A percentile compares a stretch with the other conserved stretches of the same genome.
Conservation (phyloP, 345 rosid species). For the Salix viminalis region DNA sequence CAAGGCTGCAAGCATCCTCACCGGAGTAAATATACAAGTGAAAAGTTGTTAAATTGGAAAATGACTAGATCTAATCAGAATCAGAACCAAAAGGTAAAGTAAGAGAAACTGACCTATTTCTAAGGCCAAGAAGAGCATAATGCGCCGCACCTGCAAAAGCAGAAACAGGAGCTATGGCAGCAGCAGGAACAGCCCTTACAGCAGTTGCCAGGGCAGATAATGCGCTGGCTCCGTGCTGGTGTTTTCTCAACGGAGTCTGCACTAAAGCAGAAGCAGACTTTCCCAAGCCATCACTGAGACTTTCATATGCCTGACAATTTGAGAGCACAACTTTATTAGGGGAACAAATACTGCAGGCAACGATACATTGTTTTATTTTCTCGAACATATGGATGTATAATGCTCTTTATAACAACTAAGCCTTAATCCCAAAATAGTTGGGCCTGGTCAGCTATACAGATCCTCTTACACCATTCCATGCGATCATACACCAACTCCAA, state of each 20-base stretch:
- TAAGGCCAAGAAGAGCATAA: conserved; percentile 75
- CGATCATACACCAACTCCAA: neutral
- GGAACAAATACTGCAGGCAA: neutral
- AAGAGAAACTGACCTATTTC: conserved; percentile 63
- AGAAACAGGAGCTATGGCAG: conserved; percentile 88
- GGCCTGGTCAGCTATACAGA: too few species aligned
- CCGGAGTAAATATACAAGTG: conserved; percentile 10
- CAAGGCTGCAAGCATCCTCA: conserved; percentile 62
- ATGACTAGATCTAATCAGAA: neutral
- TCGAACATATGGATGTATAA: neutral
- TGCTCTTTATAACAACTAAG: too few species aligned
- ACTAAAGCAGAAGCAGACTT: conserved; percentile 88
- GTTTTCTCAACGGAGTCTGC: conserved; percentile 65
- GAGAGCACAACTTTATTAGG: conserved; percentile 7
- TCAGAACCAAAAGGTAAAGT: neutral
- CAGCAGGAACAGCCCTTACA: conserved; percentile 77
- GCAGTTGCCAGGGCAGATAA: conserved; percentile 81
- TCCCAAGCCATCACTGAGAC: conserved; percentile 80
- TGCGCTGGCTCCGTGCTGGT: conserved; percentile 82
- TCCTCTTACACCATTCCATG: neutral
- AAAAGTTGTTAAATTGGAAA: neutral
- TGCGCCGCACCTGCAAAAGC: conserved; percentile 81
- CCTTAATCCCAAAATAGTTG: too few species aligned
- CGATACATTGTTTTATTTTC: neutral
- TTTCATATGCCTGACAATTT: conserved; percentile 68